Conservation (phyloP, 331 rosid species). For the Prunus yedoensis region DNA sequence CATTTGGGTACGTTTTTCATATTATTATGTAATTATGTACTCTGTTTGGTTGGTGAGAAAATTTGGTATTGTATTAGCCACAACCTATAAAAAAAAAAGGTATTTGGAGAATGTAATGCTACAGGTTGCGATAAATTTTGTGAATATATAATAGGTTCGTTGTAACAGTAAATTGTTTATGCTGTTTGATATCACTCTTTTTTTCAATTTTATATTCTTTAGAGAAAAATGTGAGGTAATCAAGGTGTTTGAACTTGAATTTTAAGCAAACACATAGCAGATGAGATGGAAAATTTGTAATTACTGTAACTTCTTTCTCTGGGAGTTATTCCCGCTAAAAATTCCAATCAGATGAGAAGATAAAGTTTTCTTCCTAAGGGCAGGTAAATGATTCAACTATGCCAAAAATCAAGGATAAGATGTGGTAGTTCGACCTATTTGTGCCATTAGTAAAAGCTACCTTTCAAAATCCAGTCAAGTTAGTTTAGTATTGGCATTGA, state of each 20-base stretch:
- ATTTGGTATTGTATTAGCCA: not conserved
- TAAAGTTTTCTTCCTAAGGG: not conserved
- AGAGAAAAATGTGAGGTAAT: not conserved
- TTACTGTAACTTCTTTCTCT: not conserved
- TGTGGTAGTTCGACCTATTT: not conserved
- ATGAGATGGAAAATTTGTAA: not conserved
- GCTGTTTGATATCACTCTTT: too few relatives aligned
- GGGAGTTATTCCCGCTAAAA: not conserved
- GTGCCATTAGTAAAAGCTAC: not conserved
- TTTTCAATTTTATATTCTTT: not conserved
- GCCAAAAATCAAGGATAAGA: not conserved
- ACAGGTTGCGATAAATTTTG: too few relatives aligned
- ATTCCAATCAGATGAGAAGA: not conserved
- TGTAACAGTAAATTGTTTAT: too few relatives aligned
- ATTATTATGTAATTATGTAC: not conserved
- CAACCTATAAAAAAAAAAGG: not conserved
- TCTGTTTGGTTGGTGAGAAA: conserved; percentile 12
- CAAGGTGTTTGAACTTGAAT: not conserved
- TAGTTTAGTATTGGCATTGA: not conserved
- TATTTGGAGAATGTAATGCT: not conserved
- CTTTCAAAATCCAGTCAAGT: not conserved
- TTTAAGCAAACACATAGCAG: not conserved
- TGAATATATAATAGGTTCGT: too few relatives aligned
- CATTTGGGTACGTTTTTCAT: not conserved
- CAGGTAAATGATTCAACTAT: not conserved